phyloP scores from a whole-genome alignment of 805 yeast genomes.

The Pichia sporocuriosa region DNA sequence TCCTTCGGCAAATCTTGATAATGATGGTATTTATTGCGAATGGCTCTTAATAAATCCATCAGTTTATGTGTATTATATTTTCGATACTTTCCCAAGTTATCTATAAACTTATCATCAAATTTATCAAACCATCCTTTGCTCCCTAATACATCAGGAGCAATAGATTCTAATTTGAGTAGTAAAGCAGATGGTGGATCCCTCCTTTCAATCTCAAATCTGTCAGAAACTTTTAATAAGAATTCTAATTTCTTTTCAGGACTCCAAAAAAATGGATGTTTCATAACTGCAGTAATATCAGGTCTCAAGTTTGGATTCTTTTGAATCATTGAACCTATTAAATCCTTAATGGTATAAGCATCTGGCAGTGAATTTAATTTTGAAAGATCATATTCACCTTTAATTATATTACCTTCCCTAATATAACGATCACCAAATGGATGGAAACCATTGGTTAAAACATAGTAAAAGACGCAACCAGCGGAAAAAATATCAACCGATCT shows the following conservation, averaged over 20 bases:
- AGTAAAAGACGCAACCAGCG: constrained; percentile 89
- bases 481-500: constrained; percentile 91
- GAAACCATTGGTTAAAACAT: constrained; percentile 69
- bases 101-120: constrained; percentile 68
- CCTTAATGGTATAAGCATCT: constrained; percentile 58
- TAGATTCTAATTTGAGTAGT: constrained; percentile 54
- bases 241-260: constrained; percentile 62
- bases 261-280: constrained; percentile 93
- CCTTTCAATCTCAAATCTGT: constrained; percentile 89
- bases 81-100: constrained; percentile 83
- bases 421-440: constrained; percentile 97
- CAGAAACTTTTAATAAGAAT: constrained; percentile 81
- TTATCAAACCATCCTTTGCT: constrained; percentile 66
- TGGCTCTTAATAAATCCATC: constrained; percentile 81
- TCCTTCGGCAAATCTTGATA: constrained; percentile 78
- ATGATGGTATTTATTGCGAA: constrained; percentile 92
- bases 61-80: constrained; percentile 74
- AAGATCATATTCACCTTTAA: constrained; percentile 54
- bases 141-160: constrained; percentile 58
- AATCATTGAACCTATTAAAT: constrained; percentile 71
- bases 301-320: constrained; percentile 55
- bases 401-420: constrained; percentile 81
- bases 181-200: constrained; percentile 58
- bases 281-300: constrained; percentile 60
- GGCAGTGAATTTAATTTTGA: constrained; percentile 38